Percentiles rank a stretch among this genome's conserved stretches.
Conservation (phyloP, 306 rosid genomes). For the Amphicarpaea edgeworthii region DNA sequence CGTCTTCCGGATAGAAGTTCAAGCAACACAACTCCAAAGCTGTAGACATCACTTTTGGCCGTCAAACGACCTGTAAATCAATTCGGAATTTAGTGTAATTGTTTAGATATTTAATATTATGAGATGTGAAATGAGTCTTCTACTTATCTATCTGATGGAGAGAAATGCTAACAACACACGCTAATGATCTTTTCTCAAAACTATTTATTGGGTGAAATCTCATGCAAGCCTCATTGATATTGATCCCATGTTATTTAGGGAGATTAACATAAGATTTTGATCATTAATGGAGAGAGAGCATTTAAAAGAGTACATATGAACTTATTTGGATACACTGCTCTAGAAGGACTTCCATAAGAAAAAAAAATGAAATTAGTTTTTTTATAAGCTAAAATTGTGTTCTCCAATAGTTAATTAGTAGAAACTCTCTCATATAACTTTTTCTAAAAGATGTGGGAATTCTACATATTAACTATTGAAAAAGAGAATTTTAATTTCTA, state of each 20-base stretch:
- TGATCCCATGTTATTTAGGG: background rate
- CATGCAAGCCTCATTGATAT: background rate
- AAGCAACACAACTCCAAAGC: slow-evolving; percentile 90
- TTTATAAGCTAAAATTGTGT: too few relatives aligned
- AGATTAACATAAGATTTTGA: background rate
- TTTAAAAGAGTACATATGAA: too few relatives aligned
- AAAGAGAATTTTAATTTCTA: too few relatives aligned
- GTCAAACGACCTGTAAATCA: slow-evolving; percentile 76
- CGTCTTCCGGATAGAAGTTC: slow-evolving; percentile 85
- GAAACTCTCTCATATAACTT: too few relatives aligned
- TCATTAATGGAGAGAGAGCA: background rate
- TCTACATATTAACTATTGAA: too few relatives aligned
- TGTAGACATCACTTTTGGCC: slow-evolving; percentile 90
- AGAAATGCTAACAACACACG: background rate
- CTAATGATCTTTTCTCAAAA: background rate
- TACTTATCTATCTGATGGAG: slow-evolving; percentile 4
- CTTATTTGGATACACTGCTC: too few relatives aligned
- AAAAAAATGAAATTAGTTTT: too few relatives aligned
- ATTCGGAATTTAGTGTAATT: slow-evolving; percentile 23
- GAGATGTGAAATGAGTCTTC: background rate
- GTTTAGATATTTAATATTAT: background rate
- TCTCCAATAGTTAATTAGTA: too few relatives aligned
- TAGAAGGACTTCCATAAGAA: too few relatives aligned
- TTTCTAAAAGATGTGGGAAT: too few relatives aligned
- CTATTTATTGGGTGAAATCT: background rate